Percentiles rank a stretch among this genome's conserved stretches.
phyloP scores from a whole-genome alignment of 78 protist species.

The slime mould (Dictyostelium discoideum) region dicty_2.7 NC_007090.3:4626001-4626500 shows the following conservation, averaged over 20 bases:
- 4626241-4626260: not conserved
- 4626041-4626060: not conserved
- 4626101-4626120: conserved; percentile 61
- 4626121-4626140: conserved; percentile 45
- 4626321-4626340: not conserved
- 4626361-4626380: not conserved
- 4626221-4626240: not conserved
- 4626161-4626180: not conserved
- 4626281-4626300: not conserved
- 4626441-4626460: conserved; percentile 1
- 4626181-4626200: conserved; percentile 7
- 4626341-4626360: not conserved
- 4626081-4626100: conserved; percentile 56
- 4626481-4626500: conserved; percentile 1
- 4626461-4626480: conserved; percentile 7
- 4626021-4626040: not conserved
- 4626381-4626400: not conserved
- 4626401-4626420: not conserved
- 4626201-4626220: conserved; percentile 29
- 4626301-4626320: not conserved
- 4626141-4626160: not conserved
- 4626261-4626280: not conserved
- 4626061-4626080: conserved; percentile 50
- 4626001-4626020: not conserved
- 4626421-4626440: not conserved